phyloP scores from a whole-genome alignment of 2,329 filamentous ascomycete species.

The Aspergillus glaucus region DNA sequence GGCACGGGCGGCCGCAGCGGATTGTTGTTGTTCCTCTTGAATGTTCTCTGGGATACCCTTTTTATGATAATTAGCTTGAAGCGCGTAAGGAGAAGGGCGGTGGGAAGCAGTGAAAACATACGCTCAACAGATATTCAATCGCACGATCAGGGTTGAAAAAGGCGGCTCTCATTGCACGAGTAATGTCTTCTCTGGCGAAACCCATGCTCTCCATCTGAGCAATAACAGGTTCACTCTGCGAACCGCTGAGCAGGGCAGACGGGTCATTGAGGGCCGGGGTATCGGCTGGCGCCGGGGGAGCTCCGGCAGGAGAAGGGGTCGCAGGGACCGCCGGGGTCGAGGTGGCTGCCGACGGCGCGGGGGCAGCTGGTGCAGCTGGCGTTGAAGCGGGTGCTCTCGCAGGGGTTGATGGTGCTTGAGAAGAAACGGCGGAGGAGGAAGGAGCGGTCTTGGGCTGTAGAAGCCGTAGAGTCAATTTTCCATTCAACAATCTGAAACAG shows the following conservation, averaged over 20 bases:
- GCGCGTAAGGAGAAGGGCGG: background rate
- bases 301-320: conserved; percentile 43
- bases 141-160: conserved; percentile 97
- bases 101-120: conserved; percentile 43
- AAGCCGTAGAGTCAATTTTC: conserved; percentile 6
- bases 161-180: conserved; percentile 89
- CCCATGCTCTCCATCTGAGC: conserved; percentile 97
- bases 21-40: conserved; percentile 63
- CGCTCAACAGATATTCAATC: conserved; percentile 88
- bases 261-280: conserved; percentile 57
- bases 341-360: conserved; percentile 35
- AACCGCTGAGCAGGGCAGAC: conserved; percentile 78
- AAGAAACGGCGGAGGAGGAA: conserved; percentile 30
- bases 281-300: conserved; percentile 37
- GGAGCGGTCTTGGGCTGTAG: conserved; percentile 64
- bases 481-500: background rate
- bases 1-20: conserved; percentile 41
- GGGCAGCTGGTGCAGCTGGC: conserved; percentile 43
- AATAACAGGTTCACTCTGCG: conserved; percentile 74
- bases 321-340: conserved; percentile 43
- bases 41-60: conserved; percentile 87
- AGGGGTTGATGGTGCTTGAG: conserved; percentile 34
- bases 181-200: conserved; percentile 80
- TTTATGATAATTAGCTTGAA: conserved; percentile 2
- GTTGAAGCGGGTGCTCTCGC: conserved; percentile 33